Evolutionary conservation across 1,139 yeast species (phyloP).

Genomic region (Kodamaea alishanica): DNA sequence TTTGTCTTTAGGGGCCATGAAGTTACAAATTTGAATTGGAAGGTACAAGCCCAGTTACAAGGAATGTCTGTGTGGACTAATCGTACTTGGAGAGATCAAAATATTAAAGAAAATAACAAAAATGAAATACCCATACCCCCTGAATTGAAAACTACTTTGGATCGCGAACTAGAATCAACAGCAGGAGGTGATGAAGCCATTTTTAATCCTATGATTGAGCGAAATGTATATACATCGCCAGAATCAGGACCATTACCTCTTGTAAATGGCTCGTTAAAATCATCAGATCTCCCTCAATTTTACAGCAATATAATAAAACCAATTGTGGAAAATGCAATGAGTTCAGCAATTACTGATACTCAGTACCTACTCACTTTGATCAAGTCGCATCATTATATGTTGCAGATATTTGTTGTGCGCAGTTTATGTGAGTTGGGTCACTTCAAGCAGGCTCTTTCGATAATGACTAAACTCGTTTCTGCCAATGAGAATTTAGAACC

Average conservation of each 20-base stretch:
- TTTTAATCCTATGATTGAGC: conserved; percentile 26
- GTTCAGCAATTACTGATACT: conserved; percentile 9
- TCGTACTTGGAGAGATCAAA: conserved; percentile 25
- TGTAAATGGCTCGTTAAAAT: conserved; percentile 24
- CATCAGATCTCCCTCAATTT: conserved; percentile 34
- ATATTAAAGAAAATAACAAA: conserved; percentile 19
- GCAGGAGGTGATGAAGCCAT: conserved; percentile 7
- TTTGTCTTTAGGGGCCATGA: conserved; percentile 17
- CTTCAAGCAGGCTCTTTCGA: conserved; percentile 24
- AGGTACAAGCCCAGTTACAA: conserved; percentile 9
- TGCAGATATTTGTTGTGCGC: conserved; percentile 26
- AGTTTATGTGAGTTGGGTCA: conserved; percentile 27
- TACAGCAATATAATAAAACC: conserved; percentile 16
- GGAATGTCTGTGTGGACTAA: conserved; percentile 18
- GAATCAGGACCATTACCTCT: conserved; percentile 21
- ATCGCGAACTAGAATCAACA: conserved; percentile 20
- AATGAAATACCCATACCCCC: conserved; percentile 11
- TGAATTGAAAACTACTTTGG: conserved; percentile 15
- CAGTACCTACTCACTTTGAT: conserved; percentile 17
- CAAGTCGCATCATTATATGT: conserved; percentile 22
- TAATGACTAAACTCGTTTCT: conserved; percentile 19
- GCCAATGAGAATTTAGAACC: no score
- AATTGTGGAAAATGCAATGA: conserved; percentile 16
- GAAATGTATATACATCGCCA: conserved; percentile 26
- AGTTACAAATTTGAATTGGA: conserved; percentile 5